Evolutionary conservation across 176 grass and related monocot genomes (phyloP).

Genomic region (Zizania latifolia): DNA sequence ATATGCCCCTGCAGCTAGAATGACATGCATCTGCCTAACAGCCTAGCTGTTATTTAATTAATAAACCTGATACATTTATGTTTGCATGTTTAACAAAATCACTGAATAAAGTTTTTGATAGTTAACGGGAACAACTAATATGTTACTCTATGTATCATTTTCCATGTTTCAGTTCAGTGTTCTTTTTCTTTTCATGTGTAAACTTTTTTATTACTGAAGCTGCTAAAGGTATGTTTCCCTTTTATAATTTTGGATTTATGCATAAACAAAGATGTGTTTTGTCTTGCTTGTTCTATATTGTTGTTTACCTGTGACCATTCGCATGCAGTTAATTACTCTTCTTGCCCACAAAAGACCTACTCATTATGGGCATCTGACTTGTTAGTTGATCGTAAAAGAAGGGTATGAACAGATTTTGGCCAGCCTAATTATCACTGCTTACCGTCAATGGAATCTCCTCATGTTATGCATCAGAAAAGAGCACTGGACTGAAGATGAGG

Average conservation of each 20-base stretch:
- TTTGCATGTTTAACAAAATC: constrained; percentile 4
- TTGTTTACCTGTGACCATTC: constrained; percentile 75
- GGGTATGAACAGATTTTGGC: constrained; percentile 54
- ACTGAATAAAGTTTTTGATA: neutral
- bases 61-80: neutral
- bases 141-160: neutral
- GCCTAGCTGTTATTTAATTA: constrained; percentile 13
- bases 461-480: no score
- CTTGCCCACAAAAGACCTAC: constrained; percentile 53
- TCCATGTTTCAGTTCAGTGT: neutral
- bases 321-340: constrained; percentile 68
- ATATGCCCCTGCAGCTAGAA: constrained; percentile 22
- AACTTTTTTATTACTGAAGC: constrained; percentile 26
- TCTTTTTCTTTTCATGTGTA: constrained; percentile 15
- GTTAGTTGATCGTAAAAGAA: constrained; percentile 65
- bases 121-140: neutral
- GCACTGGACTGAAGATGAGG: no score
- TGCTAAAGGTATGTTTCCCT: constrained; percentile 36
- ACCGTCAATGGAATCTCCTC: no score
- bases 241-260: constrained; percentile 30
- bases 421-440: no score
- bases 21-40: neutral
- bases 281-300: constrained; percentile 36
- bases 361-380: constrained; percentile 57
- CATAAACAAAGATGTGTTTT: constrained; percentile 29